Evolutionary conservation across 306 rosid genomes (phyloP).

Genomic region (Parietaria judaica): DNA sequence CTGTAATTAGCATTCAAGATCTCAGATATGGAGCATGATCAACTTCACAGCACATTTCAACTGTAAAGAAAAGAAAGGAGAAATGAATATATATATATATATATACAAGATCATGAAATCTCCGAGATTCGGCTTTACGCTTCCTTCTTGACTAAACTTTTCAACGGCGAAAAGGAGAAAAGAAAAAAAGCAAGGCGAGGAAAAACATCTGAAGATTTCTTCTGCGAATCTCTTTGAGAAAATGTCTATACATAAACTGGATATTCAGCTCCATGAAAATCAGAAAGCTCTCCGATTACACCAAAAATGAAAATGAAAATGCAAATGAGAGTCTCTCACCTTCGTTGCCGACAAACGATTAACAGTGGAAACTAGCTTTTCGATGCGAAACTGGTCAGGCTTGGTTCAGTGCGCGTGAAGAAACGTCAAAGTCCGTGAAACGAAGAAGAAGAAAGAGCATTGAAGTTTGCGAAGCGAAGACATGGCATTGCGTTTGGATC

Average conservation of each 20-base stretch:
- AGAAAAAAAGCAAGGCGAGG: neutral
- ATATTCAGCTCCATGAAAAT: too few relatives aligned
- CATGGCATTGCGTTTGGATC: constrained; percentile 54
- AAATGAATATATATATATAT: neutral
- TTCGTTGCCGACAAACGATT: neutral
- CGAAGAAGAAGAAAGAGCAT: constrained; percentile 13
- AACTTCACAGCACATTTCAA: constrained; percentile 4
- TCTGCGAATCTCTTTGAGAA: too few relatives aligned
- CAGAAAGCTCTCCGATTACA: neutral
- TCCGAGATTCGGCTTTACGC: constrained; percentile 21
- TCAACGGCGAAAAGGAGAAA: constrained; percentile 20
- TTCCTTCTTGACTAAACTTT: constrained; percentile 42
- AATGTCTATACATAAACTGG: too few relatives aligned
- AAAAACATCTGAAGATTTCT: neutral
- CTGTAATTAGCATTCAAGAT: constrained; percentile 32
- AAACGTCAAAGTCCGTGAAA: constrained; percentile 21
- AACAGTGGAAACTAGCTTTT: neutral
- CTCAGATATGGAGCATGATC: constrained; percentile 26
- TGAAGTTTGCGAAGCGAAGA: constrained; percentile 36
- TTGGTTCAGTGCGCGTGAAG: constrained; percentile 14
- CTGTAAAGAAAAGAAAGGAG: constrained; percentile 5
- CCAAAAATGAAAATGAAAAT: constrained; percentile 1
- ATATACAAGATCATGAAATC: constrained; percentile 19
- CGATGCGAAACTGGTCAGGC: neutral
- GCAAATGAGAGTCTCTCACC: constrained; percentile 3